Base-by-base conservation (phyloP, 2,329 filamentous ascomycete species). In the Dothidotthia symphoricarpi region DNA sequence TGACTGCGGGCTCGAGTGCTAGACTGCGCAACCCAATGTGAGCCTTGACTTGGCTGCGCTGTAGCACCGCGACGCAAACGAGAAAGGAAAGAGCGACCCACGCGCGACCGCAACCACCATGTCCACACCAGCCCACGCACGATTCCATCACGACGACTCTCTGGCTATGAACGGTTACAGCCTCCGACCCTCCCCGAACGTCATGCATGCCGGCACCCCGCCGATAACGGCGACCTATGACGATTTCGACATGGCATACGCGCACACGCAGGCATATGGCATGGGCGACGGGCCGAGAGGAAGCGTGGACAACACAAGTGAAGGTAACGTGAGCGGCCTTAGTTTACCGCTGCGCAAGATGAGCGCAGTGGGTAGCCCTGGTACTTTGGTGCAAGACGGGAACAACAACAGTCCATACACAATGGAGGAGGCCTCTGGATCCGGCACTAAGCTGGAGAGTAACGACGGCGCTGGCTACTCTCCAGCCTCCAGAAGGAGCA, bases 151-250 rank as follows among this genome's bases (percentile, higher is more conserved):
- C 53, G 58, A 66, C 51, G 59, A 64, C 31, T 51, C 59, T 16
- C 51, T 66, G 36, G 52, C 57, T n/a, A 47, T 66, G 43, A 55
- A 53, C 50, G 64, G 64, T 16, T 67, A 61, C 48, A 61, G 59
- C 34, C 49, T 67, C 19, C 55, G 57, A 30, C 51, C 50, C 25
- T 54, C 57, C 16, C 51, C 53, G 15, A 55, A 55, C 27, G 36
- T 49, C 13, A 39, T n/a, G n/a, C n/a, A n/a, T n/a, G n/a, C 43
- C 24, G 54, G 32, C 28, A 52, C 19, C 9, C 19, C 19, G 19
- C 19, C 19, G 5, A 55, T 56, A n/a, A 61, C 61, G 52, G 39
- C 49, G 9, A 55, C 53, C 16, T 64, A 59, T 27, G 39, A 60
- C 43, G 63, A 64, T 46, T 63, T 59, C 35, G 54, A 59, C 42